Percentiles rank a stretch among this genome's conserved stretches.
phyloP scores from a whole-genome alignment of 371 early-diverging fungal species.

The Mucor circinelloides region DNA sequence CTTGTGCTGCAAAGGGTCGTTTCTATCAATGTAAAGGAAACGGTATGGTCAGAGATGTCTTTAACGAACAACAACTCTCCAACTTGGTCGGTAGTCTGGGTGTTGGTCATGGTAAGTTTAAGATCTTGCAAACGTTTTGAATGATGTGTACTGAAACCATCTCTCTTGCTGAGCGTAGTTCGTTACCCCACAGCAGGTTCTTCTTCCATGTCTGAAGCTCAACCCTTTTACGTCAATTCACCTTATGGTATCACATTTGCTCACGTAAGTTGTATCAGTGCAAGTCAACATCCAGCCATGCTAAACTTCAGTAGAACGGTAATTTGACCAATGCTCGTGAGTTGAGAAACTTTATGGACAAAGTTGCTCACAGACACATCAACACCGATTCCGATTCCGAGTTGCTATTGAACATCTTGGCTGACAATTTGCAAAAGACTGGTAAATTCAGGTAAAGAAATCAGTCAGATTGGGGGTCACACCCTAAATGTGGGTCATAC shows the following conservation, averaged over 20 bases:
- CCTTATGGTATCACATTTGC: constrained; percentile 97
- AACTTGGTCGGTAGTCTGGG: constrained; percentile 88
- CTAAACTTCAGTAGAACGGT: constrained; percentile 73
- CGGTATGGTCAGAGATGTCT: constrained; percentile 97
- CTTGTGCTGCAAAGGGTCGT: constrained; percentile 94
- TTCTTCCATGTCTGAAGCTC: constrained; percentile 92
- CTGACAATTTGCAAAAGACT: constrained; percentile 88
- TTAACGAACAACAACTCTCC: constrained; percentile 76
- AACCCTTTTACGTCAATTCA: constrained; percentile 98
- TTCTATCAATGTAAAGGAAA: constrained; percentile 97
- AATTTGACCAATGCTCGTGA: constrained; percentile 94
- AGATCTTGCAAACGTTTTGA: neutral
- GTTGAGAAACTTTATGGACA: constrained; percentile 84
- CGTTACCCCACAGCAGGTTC: constrained; percentile 98
- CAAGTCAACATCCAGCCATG: neutral
- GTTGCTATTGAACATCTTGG: constrained; percentile 94
- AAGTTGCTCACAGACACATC: constrained; percentile 96
- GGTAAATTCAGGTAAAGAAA: constrained; percentile 82
- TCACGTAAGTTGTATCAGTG: constrained; percentile 65
- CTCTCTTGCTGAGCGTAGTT: constrained; percentile 52
- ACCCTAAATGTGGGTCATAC: constrained; percentile 18
- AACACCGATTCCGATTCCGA: constrained; percentile 99
- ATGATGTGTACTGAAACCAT: neutral
- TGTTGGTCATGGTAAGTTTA: constrained; percentile 89
- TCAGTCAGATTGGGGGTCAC: constrained; percentile 7